These are phyloP conservation scores for Solanum pinnatisectum DNA, from an alignment of 257 asterid species.

Conservation along the genomic window DNA sequence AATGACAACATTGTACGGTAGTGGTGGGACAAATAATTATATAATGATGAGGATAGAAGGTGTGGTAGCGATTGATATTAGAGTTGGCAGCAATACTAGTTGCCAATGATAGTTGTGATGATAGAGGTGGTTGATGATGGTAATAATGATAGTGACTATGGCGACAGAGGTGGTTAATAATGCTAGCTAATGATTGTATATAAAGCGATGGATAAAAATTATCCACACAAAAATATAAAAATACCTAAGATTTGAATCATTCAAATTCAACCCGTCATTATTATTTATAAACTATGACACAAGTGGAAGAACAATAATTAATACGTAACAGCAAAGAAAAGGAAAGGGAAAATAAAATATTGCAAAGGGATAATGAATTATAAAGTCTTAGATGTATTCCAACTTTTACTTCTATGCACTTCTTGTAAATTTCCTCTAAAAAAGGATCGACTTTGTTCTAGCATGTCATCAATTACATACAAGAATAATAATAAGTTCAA, in stretches of 20 bases:
- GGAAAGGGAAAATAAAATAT: neutral
- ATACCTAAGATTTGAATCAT: neutral
- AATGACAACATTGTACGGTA: rapidly evolving
- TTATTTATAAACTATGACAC: neutral
- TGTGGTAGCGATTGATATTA: neutral
- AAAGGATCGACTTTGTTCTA: neutral
- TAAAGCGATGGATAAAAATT: neutral
- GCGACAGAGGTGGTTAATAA: neutral
- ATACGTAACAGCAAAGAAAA: too few relatives aligned
- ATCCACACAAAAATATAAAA: neutral
- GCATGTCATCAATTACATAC: neutral
- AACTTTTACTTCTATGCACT: neutral
- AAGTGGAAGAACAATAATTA: neutral
- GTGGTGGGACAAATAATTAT: too few relatives aligned
- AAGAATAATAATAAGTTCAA: neutral
- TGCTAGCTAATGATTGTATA: too few relatives aligned
- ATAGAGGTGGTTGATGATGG: neutral
- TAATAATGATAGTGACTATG: too few relatives aligned
- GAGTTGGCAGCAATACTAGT: neutral
- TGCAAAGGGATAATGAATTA: too few relatives aligned
- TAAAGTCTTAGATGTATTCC: neutral
- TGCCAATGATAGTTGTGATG: neutral
- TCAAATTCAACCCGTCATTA: neutral
- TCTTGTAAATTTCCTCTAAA: neutral
- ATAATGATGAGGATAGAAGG: neutral